Base-by-base conservation (phyloP, 768 basidiomycete genomes). In the Boletus sensibilis region DNA sequence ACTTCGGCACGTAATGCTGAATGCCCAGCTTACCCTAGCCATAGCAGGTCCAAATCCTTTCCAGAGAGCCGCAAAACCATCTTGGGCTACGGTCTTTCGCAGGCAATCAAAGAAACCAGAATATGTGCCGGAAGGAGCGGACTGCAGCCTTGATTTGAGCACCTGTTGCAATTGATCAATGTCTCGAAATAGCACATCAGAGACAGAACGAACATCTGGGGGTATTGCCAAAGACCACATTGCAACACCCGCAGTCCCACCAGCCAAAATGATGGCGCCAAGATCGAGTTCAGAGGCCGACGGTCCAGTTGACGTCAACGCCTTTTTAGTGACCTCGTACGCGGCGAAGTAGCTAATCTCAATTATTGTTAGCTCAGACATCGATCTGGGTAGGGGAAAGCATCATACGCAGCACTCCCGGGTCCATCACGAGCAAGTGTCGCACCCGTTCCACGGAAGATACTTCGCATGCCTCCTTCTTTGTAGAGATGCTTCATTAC, bases 151-250 rank as follows among this genome's bases (percentile, higher is more conserved):
- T 20, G 94, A 98, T 79, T 99, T 99, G 63, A 98, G 74, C 31
- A 96, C 94, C 95, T 97, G 66, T 55, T 44, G 50, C 50, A 18
- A 50, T 14, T 10, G n/a, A 37, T 64, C 29, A 66, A 29, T 59
- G 53, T 31, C 20, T 37, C 35, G 33, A 40, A 37, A 44, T 18
- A 39, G 18, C 27, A 14, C 40, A 29, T 23, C 42, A 38, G 14
- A 39, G 21, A 52, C 38, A 9, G 16, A 33, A 78, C 90, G 61
- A 66, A 94, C 95, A 72, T 99, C 96, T 44, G 96, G 95, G 46
- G 97, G 97, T 63, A 99, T 97, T 25, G 92, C 96, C 63, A 98
- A 79, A 18, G 90, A 79, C 97, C 97, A 99, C 97, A 99, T 98
- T 37, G 94, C 94, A 5, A 98, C 83, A 63, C 97, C 97, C 1